A percentile compares a stretch with the other conserved stretches of the same genome.
These are phyloP conservation scores for Taiwanofungus camphoratus DNA, from an alignment of 1,284 basidiomycete genomes.

Conservation along the genomic window DNA sequence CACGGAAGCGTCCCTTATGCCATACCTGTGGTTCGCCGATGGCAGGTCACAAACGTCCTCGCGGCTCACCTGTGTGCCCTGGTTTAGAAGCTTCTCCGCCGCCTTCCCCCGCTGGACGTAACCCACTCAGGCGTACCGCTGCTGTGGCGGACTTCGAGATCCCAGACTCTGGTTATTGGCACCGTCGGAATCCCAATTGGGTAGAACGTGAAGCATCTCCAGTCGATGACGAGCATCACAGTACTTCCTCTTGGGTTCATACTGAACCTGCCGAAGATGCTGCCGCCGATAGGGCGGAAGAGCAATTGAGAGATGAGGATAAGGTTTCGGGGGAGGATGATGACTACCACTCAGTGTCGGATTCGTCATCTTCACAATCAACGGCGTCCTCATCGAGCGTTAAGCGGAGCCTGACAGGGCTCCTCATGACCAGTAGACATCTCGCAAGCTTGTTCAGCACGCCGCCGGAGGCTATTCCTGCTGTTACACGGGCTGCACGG, in stretches of 20 bases:
- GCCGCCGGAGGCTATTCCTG: conserved; percentile 19
- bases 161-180: conserved; percentile 12
- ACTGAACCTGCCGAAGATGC: conserved; percentile 23
- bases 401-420: conserved; percentile 12
- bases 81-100: conserved; percentile 1
- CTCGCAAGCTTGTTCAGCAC: conserved; percentile 23
- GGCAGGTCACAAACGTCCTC: conserved; percentile 28
- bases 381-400: conserved; percentile 8
- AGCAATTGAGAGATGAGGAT: conserved; percentile 8
- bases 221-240: conserved; percentile 6
- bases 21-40: conserved; percentile 25
- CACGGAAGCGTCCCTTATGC: conserved; percentile 25
- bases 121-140: conserved; percentile 3
- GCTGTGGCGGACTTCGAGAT: conserved; percentile 8
- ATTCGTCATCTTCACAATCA: conserved; percentile 35
- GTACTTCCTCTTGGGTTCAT: conserved; percentile 18
- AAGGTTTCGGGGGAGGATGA: background rate
- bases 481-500: conserved; percentile 20
- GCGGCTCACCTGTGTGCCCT: conserved; percentile 25
- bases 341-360: background rate
- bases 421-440: conserved; percentile 17
- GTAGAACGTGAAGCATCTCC: conserved; percentile 11
- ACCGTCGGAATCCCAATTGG: conserved; percentile 24
- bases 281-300: conserved; percentile 7
- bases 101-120: conserved; percentile 9